These are phyloP conservation scores for Sporothrix globosa DNA, from an alignment of 2,329 filamentous ascomycete genomes.

Conservation along the genomic window DNA sequence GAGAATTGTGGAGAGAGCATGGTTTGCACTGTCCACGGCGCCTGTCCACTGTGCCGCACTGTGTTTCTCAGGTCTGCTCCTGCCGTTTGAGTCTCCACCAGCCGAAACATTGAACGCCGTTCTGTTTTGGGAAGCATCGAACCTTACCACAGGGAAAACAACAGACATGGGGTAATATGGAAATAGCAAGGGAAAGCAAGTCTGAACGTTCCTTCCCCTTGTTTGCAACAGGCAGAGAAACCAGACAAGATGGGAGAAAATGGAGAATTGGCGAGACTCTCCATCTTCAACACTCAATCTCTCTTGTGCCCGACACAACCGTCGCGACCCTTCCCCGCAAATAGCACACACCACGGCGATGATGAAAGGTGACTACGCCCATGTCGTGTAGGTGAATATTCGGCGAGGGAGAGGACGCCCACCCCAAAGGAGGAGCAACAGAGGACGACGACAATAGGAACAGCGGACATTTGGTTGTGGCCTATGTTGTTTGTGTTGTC, in stretches of 20 bases:
- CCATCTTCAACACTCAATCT: not conserved
- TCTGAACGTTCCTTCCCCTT: too few relatives aligned
- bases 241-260: not conserved
- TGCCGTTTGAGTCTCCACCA: not conserved
- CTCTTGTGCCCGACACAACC: not conserved
- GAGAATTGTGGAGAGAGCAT: not conserved
- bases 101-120: slow-evolving; percentile 15
- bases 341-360: slow-evolving; percentile 4
- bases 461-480: not conserved
- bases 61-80: not conserved
- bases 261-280: not conserved
- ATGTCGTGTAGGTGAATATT: not conserved
- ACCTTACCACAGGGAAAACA: not conserved
- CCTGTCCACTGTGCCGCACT: not conserved
- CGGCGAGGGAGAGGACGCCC: not conserved
- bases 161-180: slow-evolving; percentile 13
- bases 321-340: slow-evolving; percentile 13
- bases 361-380: not conserved
- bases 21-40: not conserved
- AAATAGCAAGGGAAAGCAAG: not conserved
- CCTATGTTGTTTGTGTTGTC: not conserved
- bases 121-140: not conserved
- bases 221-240: too few relatives aligned
- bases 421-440: slow-evolving; percentile 13
- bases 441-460: not conserved